Evolutionary conservation across 495 filamentous ascomycete genomes (phyloP).

Genomic region (Aspergillus homomorphus): DNA sequence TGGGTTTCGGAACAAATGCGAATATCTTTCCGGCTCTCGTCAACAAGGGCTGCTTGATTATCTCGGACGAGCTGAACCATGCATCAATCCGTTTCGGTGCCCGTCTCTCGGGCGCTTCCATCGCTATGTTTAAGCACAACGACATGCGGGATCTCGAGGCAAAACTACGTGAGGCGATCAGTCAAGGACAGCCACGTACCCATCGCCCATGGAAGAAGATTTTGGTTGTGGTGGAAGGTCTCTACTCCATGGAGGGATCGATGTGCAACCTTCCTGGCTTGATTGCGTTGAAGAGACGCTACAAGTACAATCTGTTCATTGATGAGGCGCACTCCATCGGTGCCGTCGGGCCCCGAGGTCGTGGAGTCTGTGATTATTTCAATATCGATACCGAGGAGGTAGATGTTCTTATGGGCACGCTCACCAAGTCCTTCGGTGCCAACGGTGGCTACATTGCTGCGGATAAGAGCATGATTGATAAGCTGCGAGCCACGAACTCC

Average conservation of each 20-base stretch:
- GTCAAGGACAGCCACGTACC: conserved; percentile 92
- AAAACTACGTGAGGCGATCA: conserved; percentile 83
- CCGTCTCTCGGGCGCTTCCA: conserved; percentile 89
- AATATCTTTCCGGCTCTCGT: conserved; percentile 87
- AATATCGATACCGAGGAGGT: conserved; percentile 81
- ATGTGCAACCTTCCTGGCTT: conserved; percentile 94
- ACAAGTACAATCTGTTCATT: conserved; percentile 93
- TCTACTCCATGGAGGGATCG: conserved; percentile 99
- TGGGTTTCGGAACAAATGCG: conserved; percentile 96
- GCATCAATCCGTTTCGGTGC: conserved; percentile 94
- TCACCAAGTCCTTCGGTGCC: conserved; percentile 97
- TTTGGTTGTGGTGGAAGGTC: conserved; percentile 89
- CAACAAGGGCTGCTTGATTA: conserved; percentile 84
- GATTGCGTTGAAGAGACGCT: conserved; percentile 80
- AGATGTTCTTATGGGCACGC: conserved; percentile 95
- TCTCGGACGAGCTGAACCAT: conserved; percentile 97
- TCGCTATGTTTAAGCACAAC: conserved; percentile 95
- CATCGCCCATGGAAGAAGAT: conserved; percentile 99
- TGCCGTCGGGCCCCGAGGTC: conserved; percentile 80
- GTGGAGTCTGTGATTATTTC: conserved; percentile 97
- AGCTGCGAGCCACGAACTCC: conserved; percentile 80
- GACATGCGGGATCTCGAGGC: conserved; percentile 85
- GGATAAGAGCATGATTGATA: conserved; percentile 87
- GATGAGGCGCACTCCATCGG: conserved; percentile 98
- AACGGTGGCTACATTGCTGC: conserved; percentile 96